phyloP scores from a whole-genome alignment of 179 eudicot genomes.

The Drosera spatulata region DNA sequence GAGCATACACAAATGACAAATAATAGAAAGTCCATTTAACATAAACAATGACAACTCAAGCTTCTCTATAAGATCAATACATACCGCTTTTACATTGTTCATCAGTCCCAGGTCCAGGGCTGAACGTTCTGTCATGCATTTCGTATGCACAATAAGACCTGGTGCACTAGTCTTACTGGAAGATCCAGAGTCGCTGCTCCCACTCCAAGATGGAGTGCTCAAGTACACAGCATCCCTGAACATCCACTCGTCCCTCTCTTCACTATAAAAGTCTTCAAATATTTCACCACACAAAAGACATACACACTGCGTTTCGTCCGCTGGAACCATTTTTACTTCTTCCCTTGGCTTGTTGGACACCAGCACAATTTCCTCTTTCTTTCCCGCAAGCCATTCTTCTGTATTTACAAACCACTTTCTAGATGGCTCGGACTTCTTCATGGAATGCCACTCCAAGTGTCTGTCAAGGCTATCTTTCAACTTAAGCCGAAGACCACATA shows the following conservation, averaged over 20 bases:
- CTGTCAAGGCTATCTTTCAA: conserved; percentile 51
- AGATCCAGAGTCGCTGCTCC: conserved; percentile 15
- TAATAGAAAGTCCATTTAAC: too few species aligned
- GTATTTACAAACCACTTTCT: conserved; percentile 64
- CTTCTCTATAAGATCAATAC: conserved; percentile 5
- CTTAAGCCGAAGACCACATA: conserved; percentile 64
- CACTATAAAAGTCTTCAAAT: conserved; percentile 72
- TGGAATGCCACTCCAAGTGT: conserved; percentile 85
- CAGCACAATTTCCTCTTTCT: conserved; percentile 8
- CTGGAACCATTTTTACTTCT: conserved; percentile 51
- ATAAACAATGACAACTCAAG: too few species aligned
- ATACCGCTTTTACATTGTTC: conserved; percentile 41
- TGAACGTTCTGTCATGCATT: conserved; percentile 53
- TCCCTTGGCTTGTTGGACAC: conserved; percentile 22
- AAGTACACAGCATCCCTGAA: conserved; percentile 74
- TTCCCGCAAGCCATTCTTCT: conserved; percentile 53
- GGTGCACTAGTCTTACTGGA: conserved; percentile 18
- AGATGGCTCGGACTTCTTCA: conserved; percentile 32
- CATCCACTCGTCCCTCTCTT: conserved; percentile 77
- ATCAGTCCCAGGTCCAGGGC: conserved; percentile 39
- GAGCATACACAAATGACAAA: too few species aligned
- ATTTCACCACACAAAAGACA: conserved; percentile 87
- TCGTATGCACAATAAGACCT: conserved; percentile 63
- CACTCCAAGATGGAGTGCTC: conserved; percentile 27
- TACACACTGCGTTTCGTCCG: conserved; percentile 84